Percentiles rank a stretch among this genome's conserved stretches.
Evolutionary conservation across 805 yeast species (phyloP).

Genomic region (Sugiyamaella qingdaonensis): DNA sequence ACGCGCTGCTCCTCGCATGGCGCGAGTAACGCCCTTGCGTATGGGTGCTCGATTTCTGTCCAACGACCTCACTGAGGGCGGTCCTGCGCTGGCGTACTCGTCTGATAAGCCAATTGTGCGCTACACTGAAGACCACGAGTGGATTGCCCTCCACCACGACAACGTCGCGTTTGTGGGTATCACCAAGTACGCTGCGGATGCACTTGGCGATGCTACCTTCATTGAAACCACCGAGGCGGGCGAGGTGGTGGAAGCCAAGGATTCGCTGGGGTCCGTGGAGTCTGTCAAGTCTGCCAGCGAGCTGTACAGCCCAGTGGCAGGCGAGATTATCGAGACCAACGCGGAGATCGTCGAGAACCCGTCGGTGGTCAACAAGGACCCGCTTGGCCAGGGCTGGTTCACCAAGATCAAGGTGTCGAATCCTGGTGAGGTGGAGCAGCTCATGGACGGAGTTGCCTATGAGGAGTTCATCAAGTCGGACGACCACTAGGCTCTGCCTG

Average conservation of each 20-base stretch:
- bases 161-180: constrained; percentile 79
- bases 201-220: constrained; percentile 94
- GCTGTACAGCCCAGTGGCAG: constrained; percentile 81
- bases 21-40: neutral
- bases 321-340: constrained; percentile 72
- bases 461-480: constrained; percentile 29
- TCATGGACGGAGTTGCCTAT: constrained; percentile 32
- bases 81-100: constrained; percentile 29
- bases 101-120: constrained; percentile 27
- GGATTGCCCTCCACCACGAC: constrained; percentile 84
- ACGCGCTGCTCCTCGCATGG: constrained; percentile 2
- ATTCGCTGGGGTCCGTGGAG: constrained; percentile 88
- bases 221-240: constrained; percentile 83
- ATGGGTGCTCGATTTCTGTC: constrained; percentile 24
- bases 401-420: constrained; percentile 63
- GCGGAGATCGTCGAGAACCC: constrained; percentile 63
- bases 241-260: constrained; percentile 60
- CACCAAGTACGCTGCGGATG: constrained; percentile 91
- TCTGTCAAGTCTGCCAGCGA: constrained; percentile 93
- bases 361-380: constrained; percentile 76
- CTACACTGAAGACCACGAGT: constrained; percentile 90
- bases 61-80: constrained; percentile 28
- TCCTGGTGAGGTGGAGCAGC: constrained; percentile 31
- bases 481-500: neutral
- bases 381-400: constrained; percentile 93